Evolutionary conservation across 805 yeast species (phyloP).

Genomic region (Metschnikowia gruessii): DNA sequence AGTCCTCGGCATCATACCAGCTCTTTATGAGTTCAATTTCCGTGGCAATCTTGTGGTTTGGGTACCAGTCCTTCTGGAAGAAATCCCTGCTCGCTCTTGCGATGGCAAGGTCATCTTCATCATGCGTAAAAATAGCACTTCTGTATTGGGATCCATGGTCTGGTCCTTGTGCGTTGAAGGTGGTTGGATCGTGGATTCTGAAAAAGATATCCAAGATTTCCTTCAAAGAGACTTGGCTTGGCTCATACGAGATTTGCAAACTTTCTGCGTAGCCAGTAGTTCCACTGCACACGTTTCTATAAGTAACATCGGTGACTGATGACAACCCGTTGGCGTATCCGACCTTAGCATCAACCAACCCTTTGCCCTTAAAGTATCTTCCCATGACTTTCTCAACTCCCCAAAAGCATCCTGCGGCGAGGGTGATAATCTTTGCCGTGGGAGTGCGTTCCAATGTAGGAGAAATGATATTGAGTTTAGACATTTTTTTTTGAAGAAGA

Average conservation of each 20-base stretch:
- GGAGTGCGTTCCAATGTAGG: conserved; percentile 35
- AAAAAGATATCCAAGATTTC: conserved; percentile 81
- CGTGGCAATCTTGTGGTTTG: conserved; percentile 66
- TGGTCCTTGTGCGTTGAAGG: conserved; percentile 77
- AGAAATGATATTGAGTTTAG: conserved; percentile 23
- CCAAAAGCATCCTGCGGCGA: conserved; percentile 77
- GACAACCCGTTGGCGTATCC: conserved; percentile 90
- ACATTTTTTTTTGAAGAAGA: neutral
- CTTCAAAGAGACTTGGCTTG: conserved; percentile 52
- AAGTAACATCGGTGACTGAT: conserved; percentile 38
- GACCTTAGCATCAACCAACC: conserved; percentile 72
- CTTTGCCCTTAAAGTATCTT: conserved; percentile 62
- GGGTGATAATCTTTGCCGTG: conserved; percentile 36
- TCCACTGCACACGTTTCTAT: conserved; percentile 72
- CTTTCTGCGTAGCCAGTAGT: conserved; percentile 79
- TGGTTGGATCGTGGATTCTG: conserved; percentile 93
- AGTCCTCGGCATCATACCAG: conserved; percentile 94
- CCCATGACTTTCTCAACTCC: conserved; percentile 83
- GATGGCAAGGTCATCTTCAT: conserved; percentile 44
- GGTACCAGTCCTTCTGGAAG: conserved; percentile 73
- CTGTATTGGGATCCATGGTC: conserved; percentile 90
- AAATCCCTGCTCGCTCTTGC: conserved; percentile 48
- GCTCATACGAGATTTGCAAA: conserved; percentile 79
- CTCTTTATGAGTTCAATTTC: conserved; percentile 59
- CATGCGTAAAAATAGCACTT: conserved; percentile 71